Percentiles rank a stretch among this genome's conserved stretches.
Conservation (phyloP, 352 stramenopile genomes). For the Nothophytophthora sp. region DNA sequence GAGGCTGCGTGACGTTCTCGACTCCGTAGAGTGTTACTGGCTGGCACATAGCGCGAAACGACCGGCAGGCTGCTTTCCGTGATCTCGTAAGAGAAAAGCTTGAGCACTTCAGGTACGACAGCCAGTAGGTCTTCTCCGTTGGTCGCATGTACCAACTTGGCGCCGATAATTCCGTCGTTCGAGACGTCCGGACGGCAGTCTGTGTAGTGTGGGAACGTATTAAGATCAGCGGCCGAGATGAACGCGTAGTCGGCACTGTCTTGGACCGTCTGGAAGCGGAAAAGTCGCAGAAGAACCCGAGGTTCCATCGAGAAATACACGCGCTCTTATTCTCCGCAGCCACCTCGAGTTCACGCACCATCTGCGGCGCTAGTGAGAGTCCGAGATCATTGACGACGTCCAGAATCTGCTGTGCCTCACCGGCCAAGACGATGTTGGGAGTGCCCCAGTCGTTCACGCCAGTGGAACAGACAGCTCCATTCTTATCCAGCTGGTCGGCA, state of each 20-base stretch:
- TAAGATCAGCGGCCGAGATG: slow-evolving; percentile 1
- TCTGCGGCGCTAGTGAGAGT: neutral
- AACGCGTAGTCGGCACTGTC: slow-evolving; percentile 1
- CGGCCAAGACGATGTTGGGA: neutral
- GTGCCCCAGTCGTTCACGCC: slow-evolving; percentile 3
- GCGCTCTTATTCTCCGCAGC: neutral
- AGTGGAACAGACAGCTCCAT: no score
- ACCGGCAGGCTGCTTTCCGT: no score
- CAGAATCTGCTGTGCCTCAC: neutral
- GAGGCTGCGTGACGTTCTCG: neutral
- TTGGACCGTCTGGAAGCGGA: slow-evolving; percentile 1
- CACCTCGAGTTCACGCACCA: neutral
- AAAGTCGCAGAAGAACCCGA: neutral
- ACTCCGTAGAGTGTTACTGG: no score
- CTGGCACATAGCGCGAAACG: neutral
- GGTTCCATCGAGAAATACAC: neutral
- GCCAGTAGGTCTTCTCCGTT: no score
- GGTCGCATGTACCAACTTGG: no score
- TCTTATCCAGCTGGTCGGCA: no score
- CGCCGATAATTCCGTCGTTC: no score
- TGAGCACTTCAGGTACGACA: no score
- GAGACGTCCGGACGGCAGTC: neutral
- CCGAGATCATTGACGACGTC: neutral
- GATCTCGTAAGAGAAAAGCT: no score
- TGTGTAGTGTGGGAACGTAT: slow-evolving; percentile 5